Evolutionary conservation across 2,329 filamentous ascomycete genomes (phyloP), one percentile per base, ranked within the genome.

Genomic region (Botrytis squamosa): DNA sequence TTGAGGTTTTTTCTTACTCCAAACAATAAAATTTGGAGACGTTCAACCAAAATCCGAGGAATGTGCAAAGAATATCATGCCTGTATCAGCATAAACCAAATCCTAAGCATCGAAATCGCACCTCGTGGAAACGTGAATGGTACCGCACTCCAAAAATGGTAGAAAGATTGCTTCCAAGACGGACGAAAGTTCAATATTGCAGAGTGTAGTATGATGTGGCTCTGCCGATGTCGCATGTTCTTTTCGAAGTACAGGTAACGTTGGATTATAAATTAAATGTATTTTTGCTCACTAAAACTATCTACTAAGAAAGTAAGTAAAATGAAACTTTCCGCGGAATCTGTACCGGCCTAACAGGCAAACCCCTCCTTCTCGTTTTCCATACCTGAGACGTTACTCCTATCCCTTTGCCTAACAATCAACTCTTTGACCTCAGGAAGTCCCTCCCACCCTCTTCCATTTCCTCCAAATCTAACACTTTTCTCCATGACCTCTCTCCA

Each of bases 401-500:
- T 33, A 42, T 49, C 46, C 60, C 76, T 79, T 70, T 77, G 76
- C 71, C 76, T 77, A 55, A 81, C 78, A 74, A 80, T 75, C 77
- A 81, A 75, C 72, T 81, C 79, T 46, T 77, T 77, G 25, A 81
- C 79, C 72, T 81, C 80, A 18, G 79, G 79, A n/a, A 81, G 74
- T 7, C 79, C 79, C 65, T 81, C 80, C 79, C 79, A 81, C 1
- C 80, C 79, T 70, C 78, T 75, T n/a, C 79, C 80, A 14, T 74
- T 75, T 1, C 79, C 80, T 12, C 80, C 79, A 76, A 81, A 81
- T 9, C 74, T 71, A 25, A 80, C 79, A 73, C 79, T 80, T 75
- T 78, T 80, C 76, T 79, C 80, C 60, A 80, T 80, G 8, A 81
- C 75, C 64, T 81, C 80, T 49, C 80, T 77, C 80, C 80, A 81